Evolutionary conservation across 345 rosid species (phyloP), one percentile per base, ranked within the genome.

Genomic region (Rhizophora apiculata): DNA sequence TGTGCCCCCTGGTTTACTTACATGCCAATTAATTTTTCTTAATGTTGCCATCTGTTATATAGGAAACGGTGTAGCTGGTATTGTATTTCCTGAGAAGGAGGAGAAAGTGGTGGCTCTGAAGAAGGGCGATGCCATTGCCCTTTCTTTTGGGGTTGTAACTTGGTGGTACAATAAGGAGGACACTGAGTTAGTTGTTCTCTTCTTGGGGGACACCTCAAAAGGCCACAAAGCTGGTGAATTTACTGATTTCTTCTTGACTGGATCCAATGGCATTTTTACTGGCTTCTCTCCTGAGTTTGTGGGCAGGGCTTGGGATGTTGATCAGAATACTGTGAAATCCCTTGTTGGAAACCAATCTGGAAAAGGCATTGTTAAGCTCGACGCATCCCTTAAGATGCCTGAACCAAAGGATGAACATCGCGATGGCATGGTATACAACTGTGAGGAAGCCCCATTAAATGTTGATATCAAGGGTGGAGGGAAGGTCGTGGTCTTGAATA

Each of bases 91-190:
- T n/a, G 99, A 91, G 81, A 72, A 84, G 30, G 92, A 88, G 37
- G 99, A 95, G 81, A 95, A 86, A 75, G 89, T 89, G 63, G 68
- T 95, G 24, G 85, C 85, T 11, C 86, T 95, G 61, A 89, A 82
- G 83, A 84, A 84, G 80, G 97, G 99, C 1, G 99, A 95, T 55
- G 86, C 96, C 5, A 87, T 91, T 69, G 99, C 97, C 52, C 78
- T 91, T 60, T 96, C 97, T 2, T 95, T 95, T 19, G 99, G 97
- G 39, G 93, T 86, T 3, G 90, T 88, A 7, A 86, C 96, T 56
- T 95, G 99, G 98, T 94, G 93, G 90, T 88, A 85, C 64, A 94
- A 86, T 82, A 86, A 84, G 19, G 93, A 85, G 15, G 97, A 89
- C 81, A 85, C 89, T 24, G 90, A 85, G 53, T 77, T 94, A 16